These are phyloP conservation scores for Candida tallmaniae DNA, from an alignment of 805 yeast genomes.

Conservation along the genomic window DNA sequence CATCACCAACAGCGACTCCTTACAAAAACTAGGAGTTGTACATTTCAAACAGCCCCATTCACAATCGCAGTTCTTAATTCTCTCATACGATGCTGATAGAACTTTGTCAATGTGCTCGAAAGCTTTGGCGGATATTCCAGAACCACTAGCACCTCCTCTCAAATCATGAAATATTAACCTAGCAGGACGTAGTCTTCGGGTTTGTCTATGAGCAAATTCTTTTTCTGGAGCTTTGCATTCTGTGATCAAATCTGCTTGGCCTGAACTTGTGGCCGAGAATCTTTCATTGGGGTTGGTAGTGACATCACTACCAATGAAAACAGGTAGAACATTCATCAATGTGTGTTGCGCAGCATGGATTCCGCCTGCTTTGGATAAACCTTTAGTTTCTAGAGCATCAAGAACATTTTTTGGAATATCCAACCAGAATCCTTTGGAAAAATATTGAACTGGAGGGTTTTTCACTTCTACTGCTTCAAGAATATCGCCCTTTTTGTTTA, in stretches of 20 bases:
- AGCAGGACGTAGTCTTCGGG: conserved; percentile 77
- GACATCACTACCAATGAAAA: conserved; percentile 64
- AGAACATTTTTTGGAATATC: conserved; percentile 72
- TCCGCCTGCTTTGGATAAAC: conserved; percentile 75
- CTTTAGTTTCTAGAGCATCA: conserved; percentile 51
- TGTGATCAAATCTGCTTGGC: conserved; percentile 64
- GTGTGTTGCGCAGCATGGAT: conserved; percentile 98
- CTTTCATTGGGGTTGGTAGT: conserved; percentile 39
- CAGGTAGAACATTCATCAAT: conserved; percentile 71
- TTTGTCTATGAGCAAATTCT: conserved; percentile 77
- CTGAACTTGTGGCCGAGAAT: conserved; percentile 22
- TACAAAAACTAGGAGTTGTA: conserved; percentile 77
- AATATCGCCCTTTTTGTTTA: conserved; percentile 71
- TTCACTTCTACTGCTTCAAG: conserved; percentile 90
- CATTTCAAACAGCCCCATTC: conserved; percentile 83
- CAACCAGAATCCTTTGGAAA: conserved; percentile 86
- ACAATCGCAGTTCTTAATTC: conserved; percentile 63
- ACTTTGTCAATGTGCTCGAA: conserved; percentile 74
- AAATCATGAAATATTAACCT: conserved; percentile 80
- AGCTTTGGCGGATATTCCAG: conserved; percentile 76
- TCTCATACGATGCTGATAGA: conserved; percentile 51
- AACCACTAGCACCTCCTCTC: conserved; percentile 74
- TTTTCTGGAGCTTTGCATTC: conserved; percentile 98
- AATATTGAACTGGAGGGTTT: conserved; percentile 70
- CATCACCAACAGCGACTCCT: conserved; percentile 74